A percentile compares a stretch with the other conserved stretches of the same genome.
Conservation (phyloP, 345 rosid genomes). For the Brassica juncea region DNA sequence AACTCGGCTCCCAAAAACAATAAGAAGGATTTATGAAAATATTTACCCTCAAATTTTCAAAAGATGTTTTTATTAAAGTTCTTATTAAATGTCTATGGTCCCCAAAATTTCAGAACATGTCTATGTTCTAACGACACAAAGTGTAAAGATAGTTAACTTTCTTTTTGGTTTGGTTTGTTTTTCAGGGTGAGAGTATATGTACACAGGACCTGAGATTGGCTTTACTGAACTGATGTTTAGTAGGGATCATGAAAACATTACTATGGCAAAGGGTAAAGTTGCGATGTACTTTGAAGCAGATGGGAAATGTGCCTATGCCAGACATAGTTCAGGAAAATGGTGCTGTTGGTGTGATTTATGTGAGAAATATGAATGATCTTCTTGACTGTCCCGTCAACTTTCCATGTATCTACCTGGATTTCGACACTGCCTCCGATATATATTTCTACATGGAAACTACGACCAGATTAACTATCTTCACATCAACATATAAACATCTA, state of each 20-base stretch:
- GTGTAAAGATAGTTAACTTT: not conserved
- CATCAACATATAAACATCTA: not conserved
- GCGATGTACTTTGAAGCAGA: not conserved
- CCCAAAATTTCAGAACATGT: too few relatives aligned
- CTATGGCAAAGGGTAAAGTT: conserved; percentile 10
- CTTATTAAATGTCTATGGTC: too few relatives aligned
- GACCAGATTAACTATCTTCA: not conserved
- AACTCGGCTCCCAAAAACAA: conserved; percentile 52
- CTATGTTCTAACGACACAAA: too few relatives aligned
- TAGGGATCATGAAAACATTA: not conserved
- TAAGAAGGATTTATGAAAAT: too few relatives aligned
- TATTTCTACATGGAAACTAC: not conserved
- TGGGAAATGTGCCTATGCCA: not conserved
- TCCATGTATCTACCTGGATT: conserved; percentile 13
- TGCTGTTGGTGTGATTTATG: conserved; percentile 23
- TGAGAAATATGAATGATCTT: not conserved
- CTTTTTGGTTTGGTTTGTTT: not conserved
- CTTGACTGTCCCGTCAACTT: conserved; percentile 7
- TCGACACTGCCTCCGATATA: not conserved
- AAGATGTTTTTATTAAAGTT: too few relatives aligned
- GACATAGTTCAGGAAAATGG: conserved; percentile 1
- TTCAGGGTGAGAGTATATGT: conserved; percentile 27
- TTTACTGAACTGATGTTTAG: not conserved
- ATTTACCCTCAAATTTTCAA: too few relatives aligned
- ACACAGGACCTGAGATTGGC: conserved; percentile 29